phyloP scores from a whole-genome alignment of 257 asterid genomes.

The Lithospermum erythrorhizon region DNA sequence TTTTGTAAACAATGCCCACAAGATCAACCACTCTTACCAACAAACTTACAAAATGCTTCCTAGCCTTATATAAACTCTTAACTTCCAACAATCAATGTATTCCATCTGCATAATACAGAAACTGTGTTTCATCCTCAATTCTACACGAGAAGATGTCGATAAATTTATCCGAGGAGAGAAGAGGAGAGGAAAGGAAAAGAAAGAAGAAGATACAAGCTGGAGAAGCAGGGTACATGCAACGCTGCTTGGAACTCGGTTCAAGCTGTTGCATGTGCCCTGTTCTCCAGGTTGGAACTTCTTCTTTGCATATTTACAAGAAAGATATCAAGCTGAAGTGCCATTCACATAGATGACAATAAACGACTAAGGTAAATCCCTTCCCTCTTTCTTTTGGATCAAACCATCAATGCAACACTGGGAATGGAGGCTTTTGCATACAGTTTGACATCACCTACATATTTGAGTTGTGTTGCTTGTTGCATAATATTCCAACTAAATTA shows the following conservation, averaged over 20 bases:
- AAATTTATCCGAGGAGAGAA: background rate
- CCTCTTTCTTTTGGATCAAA: background rate
- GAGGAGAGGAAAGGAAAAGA: too few species aligned
- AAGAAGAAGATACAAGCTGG: constrained; percentile 4
- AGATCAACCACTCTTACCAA: background rate
- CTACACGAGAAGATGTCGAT: background rate
- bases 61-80: background rate
- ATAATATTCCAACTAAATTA: too few species aligned
- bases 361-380: background rate
- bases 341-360: background rate
- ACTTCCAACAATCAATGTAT: background rate
- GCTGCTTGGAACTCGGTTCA: background rate
- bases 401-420: too few species aligned
- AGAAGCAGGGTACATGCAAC: constrained; percentile 6
- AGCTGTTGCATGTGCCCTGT: constrained; percentile 3
- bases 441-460: too few species aligned
- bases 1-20: background rate
- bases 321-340: background rate
- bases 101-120: background rate
- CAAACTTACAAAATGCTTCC: background rate
- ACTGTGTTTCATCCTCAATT: background rate
- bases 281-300: background rate
- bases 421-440: too few species aligned
- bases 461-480: too few species aligned
- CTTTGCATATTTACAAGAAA: background rate